A percentile compares a stretch with the other conserved stretches of the same genome.
phyloP scores from a whole-genome alignment of 2,329 filamentous ascomycete species.

The Chrysoporthe cubensis region DNA sequence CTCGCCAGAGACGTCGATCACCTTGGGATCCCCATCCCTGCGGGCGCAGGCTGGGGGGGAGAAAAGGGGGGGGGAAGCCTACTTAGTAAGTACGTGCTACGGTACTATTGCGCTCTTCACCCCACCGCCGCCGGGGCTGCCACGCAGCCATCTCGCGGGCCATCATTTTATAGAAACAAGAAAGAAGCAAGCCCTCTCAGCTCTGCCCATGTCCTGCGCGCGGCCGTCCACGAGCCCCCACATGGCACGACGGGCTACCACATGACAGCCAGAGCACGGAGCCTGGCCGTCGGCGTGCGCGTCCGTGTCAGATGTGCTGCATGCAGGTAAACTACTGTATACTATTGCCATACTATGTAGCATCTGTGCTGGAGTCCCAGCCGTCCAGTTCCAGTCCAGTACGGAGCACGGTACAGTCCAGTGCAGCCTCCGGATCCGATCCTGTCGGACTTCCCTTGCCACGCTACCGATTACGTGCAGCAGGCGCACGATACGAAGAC shows the following conservation, averaged over 20 bases:
- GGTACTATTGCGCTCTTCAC: too few relatives aligned
- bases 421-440: neutral
- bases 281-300: neutral
- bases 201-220: neutral
- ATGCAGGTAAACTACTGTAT: neutral
- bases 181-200: neutral
- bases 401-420: neutral
- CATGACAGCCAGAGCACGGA: neutral
- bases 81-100: neutral
- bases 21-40: neutral
- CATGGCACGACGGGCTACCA: neutral
- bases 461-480: slow-evolving; percentile 2
- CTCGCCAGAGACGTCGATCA: slow-evolving; percentile 5
- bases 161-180: neutral
- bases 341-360: slow-evolving; percentile 1
- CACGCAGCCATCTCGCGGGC: too few relatives aligned
- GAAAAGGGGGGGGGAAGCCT: slow-evolving; percentile 1
- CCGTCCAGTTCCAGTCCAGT: neutral
- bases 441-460: neutral
- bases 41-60: neutral
- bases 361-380: slow-evolving; percentile 3
- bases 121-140: too few relatives aligned
- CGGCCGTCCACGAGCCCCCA: neutral
- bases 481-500: neutral
- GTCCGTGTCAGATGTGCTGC: neutral